Evolutionary conservation across 805 yeast genomes (phyloP).

Genomic region (Zygoascus bituminiphila): DNA sequence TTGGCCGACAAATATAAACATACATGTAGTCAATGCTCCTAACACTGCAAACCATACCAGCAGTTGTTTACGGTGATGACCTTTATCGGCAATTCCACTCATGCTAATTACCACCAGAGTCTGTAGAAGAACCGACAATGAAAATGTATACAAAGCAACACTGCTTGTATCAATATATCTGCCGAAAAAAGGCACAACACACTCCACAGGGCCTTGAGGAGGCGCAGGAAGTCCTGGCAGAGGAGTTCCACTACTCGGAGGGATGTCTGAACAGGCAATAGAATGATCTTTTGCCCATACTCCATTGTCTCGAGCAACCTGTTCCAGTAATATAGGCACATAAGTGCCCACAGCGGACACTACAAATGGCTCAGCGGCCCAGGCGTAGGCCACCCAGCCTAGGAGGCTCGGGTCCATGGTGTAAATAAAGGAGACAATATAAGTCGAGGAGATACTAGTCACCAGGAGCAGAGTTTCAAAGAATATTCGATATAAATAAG

Average conservation of each 20-base stretch:
- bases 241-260: conserved; percentile 25
- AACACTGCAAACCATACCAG: conserved; percentile 48
- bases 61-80: conserved; percentile 48
- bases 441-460: too few species aligned
- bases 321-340: conserved; percentile 63
- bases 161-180: conserved; percentile 61
- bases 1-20: conserved; percentile 33
- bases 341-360: conserved; percentile 75
- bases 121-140: conserved; percentile 64
- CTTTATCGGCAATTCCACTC: conserved; percentile 65
- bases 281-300: conserved; percentile 52
- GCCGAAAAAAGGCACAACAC: conserved; percentile 42
- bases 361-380: conserved; percentile 75
- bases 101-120: conserved; percentile 61
- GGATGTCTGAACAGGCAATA: conserved; percentile 42
- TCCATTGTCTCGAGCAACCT: conserved; percentile 65
- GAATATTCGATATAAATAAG: too few species aligned
- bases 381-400: conserved; percentile 63
- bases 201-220: conserved; percentile 19
- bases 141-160: conserved; percentile 65
- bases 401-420: conserved; percentile 32
- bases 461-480: too few species aligned
- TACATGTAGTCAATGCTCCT: conserved; percentile 50
- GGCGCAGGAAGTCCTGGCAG: conserved; percentile 9
- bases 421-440: background rate